phyloP scores from a whole-genome alignment of 2,329 filamentous ascomycete species.

The Trichoderma breve region DNA sequence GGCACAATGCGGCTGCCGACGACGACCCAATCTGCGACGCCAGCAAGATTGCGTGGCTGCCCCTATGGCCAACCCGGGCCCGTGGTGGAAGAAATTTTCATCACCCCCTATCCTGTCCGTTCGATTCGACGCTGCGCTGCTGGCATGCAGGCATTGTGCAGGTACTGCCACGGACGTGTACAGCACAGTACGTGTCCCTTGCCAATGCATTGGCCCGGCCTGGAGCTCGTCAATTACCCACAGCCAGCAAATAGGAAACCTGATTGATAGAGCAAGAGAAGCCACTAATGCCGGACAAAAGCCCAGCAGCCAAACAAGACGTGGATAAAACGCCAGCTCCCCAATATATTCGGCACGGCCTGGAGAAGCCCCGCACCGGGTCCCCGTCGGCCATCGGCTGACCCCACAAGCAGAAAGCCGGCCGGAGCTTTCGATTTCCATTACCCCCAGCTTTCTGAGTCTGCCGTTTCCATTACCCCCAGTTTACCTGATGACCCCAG shows the following conservation, averaged over 20 bases:
- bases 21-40: slow-evolving; percentile 14
- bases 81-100: slow-evolving; percentile 1
- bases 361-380: slow-evolving; percentile 17
- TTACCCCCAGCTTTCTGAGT: slow-evolving; percentile 38
- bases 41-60: slow-evolving; percentile 13
- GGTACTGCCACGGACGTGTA: background rate
- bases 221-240: background rate
- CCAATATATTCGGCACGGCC: slow-evolving; percentile 17
- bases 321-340: background rate
- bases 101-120: background rate
- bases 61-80: background rate
- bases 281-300: slow-evolving; percentile 6
- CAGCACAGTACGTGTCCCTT: background rate
- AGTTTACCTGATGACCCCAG: slow-evolving; percentile 37
- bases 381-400: slow-evolving; percentile 19
- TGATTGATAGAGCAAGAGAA: background rate
- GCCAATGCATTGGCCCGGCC: background rate
- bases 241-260: background rate
- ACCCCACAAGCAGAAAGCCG: slow-evolving; percentile 17
- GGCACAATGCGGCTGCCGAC: slow-evolving; percentile 1
- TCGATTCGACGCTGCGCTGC: background rate
- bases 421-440: slow-evolving; percentile 29
- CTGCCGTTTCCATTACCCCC: slow-evolving; percentile 37
- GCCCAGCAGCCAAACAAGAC: slow-evolving; percentile 2
- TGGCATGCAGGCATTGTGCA: background rate